Evolutionary conservation across 31 red algal genomes (phyloP).

Genomic region (Porphyra umbilicalis): DNA sequence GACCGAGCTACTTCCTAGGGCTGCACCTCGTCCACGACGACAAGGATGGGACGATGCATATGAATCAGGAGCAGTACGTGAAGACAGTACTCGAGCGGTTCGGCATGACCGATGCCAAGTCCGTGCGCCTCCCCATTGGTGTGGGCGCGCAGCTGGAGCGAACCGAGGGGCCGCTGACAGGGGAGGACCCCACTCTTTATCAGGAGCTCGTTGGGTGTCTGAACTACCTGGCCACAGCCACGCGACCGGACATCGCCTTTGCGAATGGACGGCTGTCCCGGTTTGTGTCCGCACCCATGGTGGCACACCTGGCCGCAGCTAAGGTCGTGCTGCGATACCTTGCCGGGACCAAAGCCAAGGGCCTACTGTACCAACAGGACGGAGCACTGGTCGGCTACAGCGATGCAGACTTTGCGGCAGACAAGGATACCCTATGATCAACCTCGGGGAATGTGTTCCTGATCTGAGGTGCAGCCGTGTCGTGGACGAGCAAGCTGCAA

Average conservation of each 20-base stretch:
- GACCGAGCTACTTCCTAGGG: not conserved
- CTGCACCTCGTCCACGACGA: no score
- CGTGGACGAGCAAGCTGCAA: slow-evolving; percentile 17
- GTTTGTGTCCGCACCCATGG: not conserved
- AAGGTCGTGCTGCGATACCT: not conserved
- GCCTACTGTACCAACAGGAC: not conserved
- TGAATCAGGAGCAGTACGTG: no score
- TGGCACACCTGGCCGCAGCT: not conserved
- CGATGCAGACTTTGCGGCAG: slow-evolving; percentile 15
- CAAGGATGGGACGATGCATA: no score
- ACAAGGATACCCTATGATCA: no score
- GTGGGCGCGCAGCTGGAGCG: no score
- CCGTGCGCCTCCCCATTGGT: no score
- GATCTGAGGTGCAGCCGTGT: not conserved
- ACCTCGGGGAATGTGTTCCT: not conserved
- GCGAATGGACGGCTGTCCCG: not conserved
- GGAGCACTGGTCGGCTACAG: not conserved
- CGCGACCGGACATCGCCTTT: no score
- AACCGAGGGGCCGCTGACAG: not conserved
- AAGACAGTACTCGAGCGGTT: no score
- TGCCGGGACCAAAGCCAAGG: not conserved
- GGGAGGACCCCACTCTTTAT: not conserved
- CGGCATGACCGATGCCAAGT: no score
- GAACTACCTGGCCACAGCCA: not conserved
- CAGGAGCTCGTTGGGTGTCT: not conserved